Base-by-base conservation (phyloP, 257 asterid species). In the Ligustrum vulgare region DNA sequence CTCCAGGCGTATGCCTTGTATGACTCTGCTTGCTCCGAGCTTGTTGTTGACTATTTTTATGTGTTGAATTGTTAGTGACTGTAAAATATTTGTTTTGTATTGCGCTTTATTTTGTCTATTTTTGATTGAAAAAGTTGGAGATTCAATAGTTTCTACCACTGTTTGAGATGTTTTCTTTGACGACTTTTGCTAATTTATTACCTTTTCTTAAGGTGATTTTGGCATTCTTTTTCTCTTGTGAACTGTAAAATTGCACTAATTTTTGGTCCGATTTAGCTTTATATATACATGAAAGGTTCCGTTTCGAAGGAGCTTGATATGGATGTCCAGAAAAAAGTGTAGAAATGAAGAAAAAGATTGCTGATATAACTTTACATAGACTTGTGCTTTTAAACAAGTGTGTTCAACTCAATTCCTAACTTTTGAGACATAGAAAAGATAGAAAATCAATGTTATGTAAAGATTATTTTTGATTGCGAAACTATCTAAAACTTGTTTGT, bases 1-100 rank as follows among this genome's bases (percentile, higher is more conserved):
- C 69, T 86, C 91, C 47, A 88, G 82, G 78, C 77, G 80, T 66
- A 23, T 84, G 74, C 72, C 85, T 12, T 86, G 96, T 89, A 88
- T 75, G 92, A 73, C 31, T 60, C 35, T 5, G 35, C 18, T 8
- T 39, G 45, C 45, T 39, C 45, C 45, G 45, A 39, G 6, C 72
- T 80, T 25, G 2, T 66, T 60, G 15, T 73, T 71, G 68, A 8
- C 65, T 32, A 3, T 67, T 69, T 75, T 28, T 4, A 15, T 69
- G 11, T 74, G 37, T 69, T 58, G 47, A 58, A 60, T 36, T 22
- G 32, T 58, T 58, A 20, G 13, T 58, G 13, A 58, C 23, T 22
- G 65, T 58, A 32, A 58, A 43, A 62, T 8, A 37, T 2, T 33
- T 23, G 43, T 25, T 56, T 41, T 12, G 70, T 73, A 62, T 25